These are phyloP conservation scores for Pyrenophora teres DNA, from an alignment of 2,329 filamentous ascomycete species.

Conservation along the genomic window DNA sequence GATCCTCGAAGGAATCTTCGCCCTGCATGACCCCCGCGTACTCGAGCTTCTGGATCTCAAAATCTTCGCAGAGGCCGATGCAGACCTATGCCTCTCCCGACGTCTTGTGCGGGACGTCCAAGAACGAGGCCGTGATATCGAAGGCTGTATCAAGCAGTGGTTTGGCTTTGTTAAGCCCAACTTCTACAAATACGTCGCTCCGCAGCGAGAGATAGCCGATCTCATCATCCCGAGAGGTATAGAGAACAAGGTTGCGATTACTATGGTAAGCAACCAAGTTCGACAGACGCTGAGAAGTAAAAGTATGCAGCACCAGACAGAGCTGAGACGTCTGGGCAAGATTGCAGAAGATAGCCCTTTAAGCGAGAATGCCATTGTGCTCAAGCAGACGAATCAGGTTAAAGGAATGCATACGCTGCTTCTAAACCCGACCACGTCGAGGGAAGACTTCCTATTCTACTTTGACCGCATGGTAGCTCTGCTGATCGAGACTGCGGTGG, in stretches of 20 bases:
- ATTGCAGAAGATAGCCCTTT: constrained; percentile 73
- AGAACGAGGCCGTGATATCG: constrained; percentile 86
- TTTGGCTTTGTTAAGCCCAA: constrained; percentile 96
- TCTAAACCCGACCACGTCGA: constrained; percentile 74
- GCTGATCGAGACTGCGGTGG: constrained; percentile 69
- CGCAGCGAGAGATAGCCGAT: constrained; percentile 88
- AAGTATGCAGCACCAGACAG: constrained; percentile 78
- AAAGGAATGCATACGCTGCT: constrained; percentile 89
- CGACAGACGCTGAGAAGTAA: constrained; percentile 85
- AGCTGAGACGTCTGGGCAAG: constrained; percentile 75
- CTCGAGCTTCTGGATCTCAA: constrained; percentile 89
- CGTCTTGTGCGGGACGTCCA: constrained; percentile 78
- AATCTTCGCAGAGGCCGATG: constrained; percentile 96
- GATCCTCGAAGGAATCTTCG: constrained; percentile 94
- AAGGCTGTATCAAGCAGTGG: constrained; percentile 98
- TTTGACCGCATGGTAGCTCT: constrained; percentile 88
- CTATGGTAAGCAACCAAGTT: constrained; percentile 93
- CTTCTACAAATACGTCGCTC: constrained; percentile 90
- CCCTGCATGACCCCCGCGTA: constrained; percentile 84
- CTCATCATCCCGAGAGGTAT: constrained; percentile 94
- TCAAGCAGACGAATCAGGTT: constrained; percentile 80
- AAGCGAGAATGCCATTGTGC: constrained; percentile 72
- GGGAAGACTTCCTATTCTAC: constrained; percentile 97
- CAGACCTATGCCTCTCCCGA: constrained; percentile 83
- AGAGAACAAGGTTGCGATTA: constrained; percentile 91